These are phyloP conservation scores for Ilex aquifolium DNA, from an alignment of 257 asterid genomes.

Conservation along the genomic window DNA sequence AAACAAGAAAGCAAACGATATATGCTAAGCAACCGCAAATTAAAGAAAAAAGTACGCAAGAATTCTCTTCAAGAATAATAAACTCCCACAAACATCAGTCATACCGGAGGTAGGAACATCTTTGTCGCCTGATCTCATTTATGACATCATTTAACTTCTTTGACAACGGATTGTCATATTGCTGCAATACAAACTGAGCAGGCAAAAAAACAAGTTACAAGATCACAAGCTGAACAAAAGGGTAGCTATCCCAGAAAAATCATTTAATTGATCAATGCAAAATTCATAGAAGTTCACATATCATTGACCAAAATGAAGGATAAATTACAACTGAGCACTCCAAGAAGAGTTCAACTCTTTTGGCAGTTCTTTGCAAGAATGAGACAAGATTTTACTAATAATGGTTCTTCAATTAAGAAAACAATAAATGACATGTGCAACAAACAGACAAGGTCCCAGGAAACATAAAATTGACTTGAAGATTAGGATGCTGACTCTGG, in stretches of 20 bases:
- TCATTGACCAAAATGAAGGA: neutral
- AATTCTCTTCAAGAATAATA: neutral
- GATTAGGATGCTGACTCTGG: neutral
- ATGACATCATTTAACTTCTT: constrained; percentile 80
- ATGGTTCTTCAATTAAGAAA: neutral
- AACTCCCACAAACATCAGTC: constrained; percentile 2
- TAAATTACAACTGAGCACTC: neutral
- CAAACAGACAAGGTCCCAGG: neutral
- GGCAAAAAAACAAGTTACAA: constrained; percentile 1
- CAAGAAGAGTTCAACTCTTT: neutral
- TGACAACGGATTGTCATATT: constrained; percentile 73
- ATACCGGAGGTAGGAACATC: constrained; percentile 94
- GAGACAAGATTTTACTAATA: too few species aligned
- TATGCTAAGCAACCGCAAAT: constrained; percentile 6
- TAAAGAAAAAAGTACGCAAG: neutral
- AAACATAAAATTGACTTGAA: neutral
- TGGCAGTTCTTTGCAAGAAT: neutral
- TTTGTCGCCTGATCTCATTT: constrained; percentile 89
- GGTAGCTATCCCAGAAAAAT: too few species aligned
- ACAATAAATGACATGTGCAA: constrained; percentile 5
- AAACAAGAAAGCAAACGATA: constrained; percentile 10
- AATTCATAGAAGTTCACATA: too few species aligned
- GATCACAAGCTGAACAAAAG: too few species aligned
- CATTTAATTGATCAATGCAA: too few species aligned
- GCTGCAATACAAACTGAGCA: constrained; percentile 78